Conservation (phyloP, 1,139 yeast genomes). For the Citeromyces hawaiiensis region DNA sequence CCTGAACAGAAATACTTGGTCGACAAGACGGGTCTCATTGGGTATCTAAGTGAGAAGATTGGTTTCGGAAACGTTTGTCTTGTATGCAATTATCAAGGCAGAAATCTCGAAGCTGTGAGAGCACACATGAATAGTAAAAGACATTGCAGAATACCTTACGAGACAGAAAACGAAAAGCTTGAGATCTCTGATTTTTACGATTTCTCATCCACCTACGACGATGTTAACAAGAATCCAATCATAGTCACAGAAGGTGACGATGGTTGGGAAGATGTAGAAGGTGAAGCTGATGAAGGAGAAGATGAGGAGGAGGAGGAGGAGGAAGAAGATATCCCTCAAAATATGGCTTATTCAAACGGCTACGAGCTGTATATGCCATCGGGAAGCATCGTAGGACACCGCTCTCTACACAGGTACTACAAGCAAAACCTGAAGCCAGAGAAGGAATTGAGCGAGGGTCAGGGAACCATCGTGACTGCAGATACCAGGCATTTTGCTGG, state of each 20-base stretch:
- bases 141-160: constrained; percentile 86
- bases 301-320: constrained; percentile 30
- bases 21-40: constrained; percentile 59
- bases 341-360: constrained; percentile 44
- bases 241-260: constrained; percentile 13
- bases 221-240: constrained; percentile 10
- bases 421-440: constrained; percentile 76
- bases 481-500: constrained; percentile 65
- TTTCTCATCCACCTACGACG: constrained; percentile 52
- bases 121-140: constrained; percentile 81
- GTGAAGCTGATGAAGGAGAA: constrained; percentile 30
- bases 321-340: constrained; percentile 22
- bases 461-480: constrained; percentile 88
- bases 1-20: constrained; percentile 68
- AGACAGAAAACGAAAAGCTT: constrained; percentile 64
- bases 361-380: constrained; percentile 75
- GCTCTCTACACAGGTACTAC: constrained; percentile 77
- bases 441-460: constrained; percentile 66
- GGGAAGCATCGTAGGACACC: constrained; percentile 81
- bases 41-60: constrained; percentile 69
- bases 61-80: constrained; percentile 81
- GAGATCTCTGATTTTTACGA: constrained; percentile 81
- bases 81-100: constrained; percentile 75
- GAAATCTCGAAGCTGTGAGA: constrained; percentile 71
- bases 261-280: constrained; percentile 18